These are phyloP conservation scores for Entoloma clypeatum DNA, from an alignment of 1,284 basidiomycete genomes.

Conservation along the genomic window DNA sequence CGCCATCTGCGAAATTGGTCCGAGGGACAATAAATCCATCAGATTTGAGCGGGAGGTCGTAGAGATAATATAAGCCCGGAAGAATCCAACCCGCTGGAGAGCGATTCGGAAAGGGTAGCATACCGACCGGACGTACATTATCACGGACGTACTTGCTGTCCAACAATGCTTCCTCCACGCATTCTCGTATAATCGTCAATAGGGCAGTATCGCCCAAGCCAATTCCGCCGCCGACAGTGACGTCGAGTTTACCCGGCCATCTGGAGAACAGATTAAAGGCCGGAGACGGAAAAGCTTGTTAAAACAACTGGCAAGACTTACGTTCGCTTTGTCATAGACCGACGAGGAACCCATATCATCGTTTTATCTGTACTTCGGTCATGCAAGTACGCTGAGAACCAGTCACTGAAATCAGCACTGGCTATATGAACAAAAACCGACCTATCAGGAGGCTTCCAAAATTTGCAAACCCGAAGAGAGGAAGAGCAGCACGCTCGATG, in stretches of 20 bases:
- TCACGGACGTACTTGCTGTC: constrained; percentile 30
- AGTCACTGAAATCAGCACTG: neutral
- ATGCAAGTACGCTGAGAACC: constrained; percentile 21
- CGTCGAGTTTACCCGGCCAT: constrained; percentile 40
- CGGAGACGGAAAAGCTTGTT: neutral
- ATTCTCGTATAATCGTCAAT: constrained; percentile 36
- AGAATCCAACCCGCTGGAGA: constrained; percentile 39
- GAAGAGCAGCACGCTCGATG: constrained; percentile 40
- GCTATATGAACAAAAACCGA: constrained; percentile 12
- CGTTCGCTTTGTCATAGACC: constrained; percentile 39
- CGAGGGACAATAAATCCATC: constrained; percentile 31
- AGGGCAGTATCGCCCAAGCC: constrained; percentile 32
- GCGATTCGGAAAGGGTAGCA: constrained; percentile 36
- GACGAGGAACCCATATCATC: constrained; percentile 38
- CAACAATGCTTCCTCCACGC: constrained; percentile 39
- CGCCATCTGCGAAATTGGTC: constrained; percentile 35
- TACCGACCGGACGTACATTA: constrained; percentile 30
- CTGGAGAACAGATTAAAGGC: constrained; percentile 20
- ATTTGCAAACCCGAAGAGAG: constrained; percentile 41
- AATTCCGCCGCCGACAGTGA: constrained; percentile 42
- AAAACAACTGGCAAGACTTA: constrained; percentile 19
- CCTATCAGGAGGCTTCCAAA: constrained; percentile 42
- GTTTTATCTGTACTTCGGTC: constrained; percentile 22
- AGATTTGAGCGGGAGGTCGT: constrained; percentile 36
- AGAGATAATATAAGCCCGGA: constrained; percentile 41